Evolutionary conservation across 108 stramenopile genomes (phyloP).

Genomic region (Cyclotella kingstonii): DNA sequence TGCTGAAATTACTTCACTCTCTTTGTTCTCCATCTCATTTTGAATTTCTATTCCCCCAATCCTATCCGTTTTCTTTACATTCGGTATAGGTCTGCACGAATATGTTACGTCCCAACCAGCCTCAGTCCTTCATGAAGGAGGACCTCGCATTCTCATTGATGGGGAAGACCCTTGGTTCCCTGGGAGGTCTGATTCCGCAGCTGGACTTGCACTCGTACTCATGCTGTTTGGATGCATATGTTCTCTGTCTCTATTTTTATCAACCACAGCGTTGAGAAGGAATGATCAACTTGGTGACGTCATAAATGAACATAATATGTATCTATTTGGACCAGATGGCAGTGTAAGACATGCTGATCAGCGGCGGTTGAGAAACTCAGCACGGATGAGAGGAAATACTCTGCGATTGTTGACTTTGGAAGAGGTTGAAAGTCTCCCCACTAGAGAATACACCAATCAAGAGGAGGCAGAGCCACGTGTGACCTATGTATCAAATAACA

Average conservation of each 20-base stretch:
- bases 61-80: too few relatives aligned
- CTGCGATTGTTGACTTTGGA: conserved; percentile 39
- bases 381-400: conserved; percentile 22
- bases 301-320: conserved; percentile 10
- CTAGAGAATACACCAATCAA: conserved; percentile 21
- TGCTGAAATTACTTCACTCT: not conserved
- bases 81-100: conserved; percentile 15
- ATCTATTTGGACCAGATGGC: conserved; percentile 17
- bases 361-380: not conserved
- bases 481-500: conserved; percentile 12
- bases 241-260: conserved; percentile 29
- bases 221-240: conserved; percentile 46
- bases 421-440: conserved; percentile 44
- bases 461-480: not conserved
- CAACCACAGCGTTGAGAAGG: not conserved
- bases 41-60: not conserved
- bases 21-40: not conserved
- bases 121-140: conserved; percentile 3
- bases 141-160: conserved; percentile 40
- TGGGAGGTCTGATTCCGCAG: conserved; percentile 6
- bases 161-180: conserved; percentile 21
- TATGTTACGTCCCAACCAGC: conserved; percentile 13
- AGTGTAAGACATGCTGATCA: not conserved
- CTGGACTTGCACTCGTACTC: conserved; percentile 26
- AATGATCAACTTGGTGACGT: too few relatives aligned